Evolutionary conservation across 2,329 filamentous ascomycete genomes (phyloP).

Genomic region (Fusarium nodosum): DNA sequence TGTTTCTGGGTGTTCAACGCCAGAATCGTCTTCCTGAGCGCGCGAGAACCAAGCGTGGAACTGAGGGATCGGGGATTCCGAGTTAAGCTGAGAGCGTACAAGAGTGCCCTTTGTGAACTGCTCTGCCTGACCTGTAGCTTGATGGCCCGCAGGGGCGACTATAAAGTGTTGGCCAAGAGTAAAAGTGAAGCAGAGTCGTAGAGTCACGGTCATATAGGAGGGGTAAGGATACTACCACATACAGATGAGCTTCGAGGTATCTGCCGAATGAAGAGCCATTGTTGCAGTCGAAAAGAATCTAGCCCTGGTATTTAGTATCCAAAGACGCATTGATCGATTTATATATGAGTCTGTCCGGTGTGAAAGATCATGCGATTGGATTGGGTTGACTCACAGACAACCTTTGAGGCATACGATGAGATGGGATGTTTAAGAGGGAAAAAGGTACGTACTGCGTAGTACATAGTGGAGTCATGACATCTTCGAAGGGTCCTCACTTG

Average conservation of each 20-base stretch:
- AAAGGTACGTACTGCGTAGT: conserved; percentile 37
- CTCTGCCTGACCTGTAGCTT: conserved; percentile 73
- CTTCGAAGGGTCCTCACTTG: conserved; percentile 25
- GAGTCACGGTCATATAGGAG: conserved; percentile 12
- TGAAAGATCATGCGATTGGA: conserved; percentile 31
- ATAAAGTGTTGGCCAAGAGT: conserved; percentile 7
- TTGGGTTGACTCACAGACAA: conserved; percentile 26
- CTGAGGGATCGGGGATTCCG: conserved; percentile 78
- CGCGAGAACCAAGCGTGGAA: conserved; percentile 91
- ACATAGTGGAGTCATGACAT: conserved; percentile 42
- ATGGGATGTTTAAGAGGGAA: conserved; percentile 30
- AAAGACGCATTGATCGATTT: conserved; percentile 45
- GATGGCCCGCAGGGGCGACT: conserved; percentile 75
- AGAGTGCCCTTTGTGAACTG: conserved; percentile 80
- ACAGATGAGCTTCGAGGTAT: conserved; percentile 64
- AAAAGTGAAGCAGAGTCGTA: conserved; percentile 17
- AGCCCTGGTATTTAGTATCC: conserved; percentile 25
- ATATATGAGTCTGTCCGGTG: conserved; percentile 15
- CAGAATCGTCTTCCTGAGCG: conserved; percentile 67
- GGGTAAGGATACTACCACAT: conserved; percentile 44
- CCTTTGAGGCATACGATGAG: conserved; percentile 28
- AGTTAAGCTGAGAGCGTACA: conserved; percentile 70
- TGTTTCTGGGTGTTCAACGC: conserved; percentile 84
- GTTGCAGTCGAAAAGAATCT: conserved; percentile 48
- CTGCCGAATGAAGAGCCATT: conserved; percentile 62